Conservation (phyloP, 495 filamentous ascomycete species). For the Penicillium malachiteum region DNA sequence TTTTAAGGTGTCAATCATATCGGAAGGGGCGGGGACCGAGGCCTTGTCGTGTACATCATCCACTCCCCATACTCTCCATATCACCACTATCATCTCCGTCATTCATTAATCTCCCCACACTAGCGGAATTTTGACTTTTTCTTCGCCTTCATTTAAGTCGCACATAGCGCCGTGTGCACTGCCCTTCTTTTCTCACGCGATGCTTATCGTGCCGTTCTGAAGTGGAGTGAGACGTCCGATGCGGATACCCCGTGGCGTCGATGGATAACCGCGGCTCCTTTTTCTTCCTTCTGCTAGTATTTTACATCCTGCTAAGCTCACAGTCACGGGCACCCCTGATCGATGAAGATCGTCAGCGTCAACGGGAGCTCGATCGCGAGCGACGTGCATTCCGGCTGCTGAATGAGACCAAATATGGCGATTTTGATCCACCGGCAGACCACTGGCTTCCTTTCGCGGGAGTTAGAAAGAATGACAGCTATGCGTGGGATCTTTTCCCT, state of each 20-base stretch:
- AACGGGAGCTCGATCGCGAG: constrained; percentile 48
- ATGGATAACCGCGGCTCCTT: constrained; percentile 53
- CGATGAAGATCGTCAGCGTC: constrained; percentile 46
- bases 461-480: constrained; percentile 68
- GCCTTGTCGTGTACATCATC: constrained; percentile 40
- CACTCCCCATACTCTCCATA: constrained; percentile 19
- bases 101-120: constrained; percentile 20
- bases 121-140: not conserved
- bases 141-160: not conserved
- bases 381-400: constrained; percentile 61
- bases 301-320: constrained; percentile 50
- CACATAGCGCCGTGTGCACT: not conserved
- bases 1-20: constrained; percentile 3
- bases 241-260: constrained; percentile 31
- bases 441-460: constrained; percentile 77
- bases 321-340: constrained; percentile 45
- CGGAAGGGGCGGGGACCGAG: constrained; percentile 22
- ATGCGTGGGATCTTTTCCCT: constrained; percentile 65
- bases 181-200: constrained; percentile 16
- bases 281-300: constrained; percentile 48
- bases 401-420: constrained; percentile 71
- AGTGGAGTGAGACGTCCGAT: constrained; percentile 29
- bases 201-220: constrained; percentile 26
- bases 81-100: constrained; percentile 24
- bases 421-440: constrained; percentile 59